These are phyloP conservation scores for Cordyceps fumosorosea DNA, from an alignment of 2,329 filamentous ascomycete genomes.

Conservation along the genomic window DNA sequence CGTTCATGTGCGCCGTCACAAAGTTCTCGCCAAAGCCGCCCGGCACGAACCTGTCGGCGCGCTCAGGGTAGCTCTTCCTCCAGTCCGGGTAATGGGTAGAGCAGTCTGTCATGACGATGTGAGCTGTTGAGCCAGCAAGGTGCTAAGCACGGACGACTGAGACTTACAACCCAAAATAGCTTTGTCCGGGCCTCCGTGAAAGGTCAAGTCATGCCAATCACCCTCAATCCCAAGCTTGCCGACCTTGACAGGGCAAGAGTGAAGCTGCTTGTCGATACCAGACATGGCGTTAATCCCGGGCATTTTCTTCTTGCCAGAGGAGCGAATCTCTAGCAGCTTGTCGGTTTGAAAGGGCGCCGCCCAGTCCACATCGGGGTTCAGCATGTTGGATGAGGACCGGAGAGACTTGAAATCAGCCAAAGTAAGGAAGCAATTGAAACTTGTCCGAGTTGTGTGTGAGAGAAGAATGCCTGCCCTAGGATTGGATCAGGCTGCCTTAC, in stretches of 20 bases:
- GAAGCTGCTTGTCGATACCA: slow-evolving; percentile 49
- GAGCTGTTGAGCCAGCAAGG: neutral
- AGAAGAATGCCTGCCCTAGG: neutral
- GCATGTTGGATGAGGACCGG: slow-evolving; percentile 6
- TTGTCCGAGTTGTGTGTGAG: neutral
- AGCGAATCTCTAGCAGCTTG: slow-evolving; percentile 49
- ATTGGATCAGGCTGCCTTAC: slow-evolving; percentile 1
- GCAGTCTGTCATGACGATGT: slow-evolving; percentile 40
- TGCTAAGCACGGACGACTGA: neutral
- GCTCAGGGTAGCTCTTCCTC: slow-evolving; percentile 45
- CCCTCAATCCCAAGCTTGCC: slow-evolving; percentile 44
- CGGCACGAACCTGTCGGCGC: slow-evolving; percentile 43
- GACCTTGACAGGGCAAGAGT: slow-evolving; percentile 39
- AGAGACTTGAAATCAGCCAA: neutral
- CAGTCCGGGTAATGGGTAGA: slow-evolving; percentile 51
- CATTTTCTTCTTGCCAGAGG: slow-evolving; percentile 49
- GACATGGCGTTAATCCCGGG: slow-evolving; percentile 43
- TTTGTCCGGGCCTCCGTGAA: slow-evolving; percentile 58
- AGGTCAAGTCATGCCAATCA: slow-evolving; percentile 56
- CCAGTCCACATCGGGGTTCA: slow-evolving; percentile 28
- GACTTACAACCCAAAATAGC: slow-evolving; percentile 51
- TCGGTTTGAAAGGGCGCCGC: slow-evolving; percentile 39
- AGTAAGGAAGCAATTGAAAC: neutral
- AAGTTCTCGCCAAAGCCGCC: slow-evolving; percentile 62
- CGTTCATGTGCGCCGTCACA: slow-evolving; percentile 51